A percentile compares a stretch with the other conserved stretches of the same genome.
These are phyloP conservation scores for Hanseniaspora hatyaiensis DNA, from an alignment of 805 yeast species.

Conservation along the genomic window DNA sequence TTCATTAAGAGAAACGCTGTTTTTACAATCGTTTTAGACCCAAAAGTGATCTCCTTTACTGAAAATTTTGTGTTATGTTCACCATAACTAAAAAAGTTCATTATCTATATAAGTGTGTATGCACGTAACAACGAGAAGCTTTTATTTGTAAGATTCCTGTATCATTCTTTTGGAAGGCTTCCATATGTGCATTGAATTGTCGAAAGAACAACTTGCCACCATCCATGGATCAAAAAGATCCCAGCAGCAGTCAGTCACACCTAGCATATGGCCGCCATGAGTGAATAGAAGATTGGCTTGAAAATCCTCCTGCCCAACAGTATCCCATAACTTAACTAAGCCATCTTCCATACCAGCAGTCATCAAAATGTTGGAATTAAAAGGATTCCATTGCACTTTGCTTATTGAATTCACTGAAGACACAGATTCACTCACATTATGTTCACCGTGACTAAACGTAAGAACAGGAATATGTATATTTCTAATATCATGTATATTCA, in stretches of 20 bases:
- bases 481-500: conserved; percentile 60
- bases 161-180: conserved; percentile 38
- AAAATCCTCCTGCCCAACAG: conserved; percentile 26
- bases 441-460: conserved; percentile 33
- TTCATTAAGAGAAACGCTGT: too few relatives aligned
- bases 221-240: conserved; percentile 58
- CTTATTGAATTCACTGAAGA: conserved; percentile 41
- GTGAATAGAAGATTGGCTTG: conserved; percentile 36
- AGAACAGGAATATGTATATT: conserved; percentile 27
- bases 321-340: conserved; percentile 52
- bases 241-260: conserved; percentile 79
- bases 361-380: conserved; percentile 42
- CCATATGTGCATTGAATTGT: conserved; percentile 83
- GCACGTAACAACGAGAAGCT: too few relatives aligned
- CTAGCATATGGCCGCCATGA: conserved; percentile 82
- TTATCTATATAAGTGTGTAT: too few relatives aligned
- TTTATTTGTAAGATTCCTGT: conserved; percentile 3
- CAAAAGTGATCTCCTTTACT: too few relatives aligned
- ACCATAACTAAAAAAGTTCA: too few relatives aligned
- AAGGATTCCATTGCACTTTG: conserved; percentile 62
- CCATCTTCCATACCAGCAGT: conserved; percentile 56
- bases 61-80: too few relatives aligned
- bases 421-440: background rate
- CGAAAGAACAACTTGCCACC: conserved; percentile 69
- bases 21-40: too few relatives aligned